Conservation (phyloP, 1,284 basidiomycete genomes). For the Leucoagaricus sp. region DNA sequence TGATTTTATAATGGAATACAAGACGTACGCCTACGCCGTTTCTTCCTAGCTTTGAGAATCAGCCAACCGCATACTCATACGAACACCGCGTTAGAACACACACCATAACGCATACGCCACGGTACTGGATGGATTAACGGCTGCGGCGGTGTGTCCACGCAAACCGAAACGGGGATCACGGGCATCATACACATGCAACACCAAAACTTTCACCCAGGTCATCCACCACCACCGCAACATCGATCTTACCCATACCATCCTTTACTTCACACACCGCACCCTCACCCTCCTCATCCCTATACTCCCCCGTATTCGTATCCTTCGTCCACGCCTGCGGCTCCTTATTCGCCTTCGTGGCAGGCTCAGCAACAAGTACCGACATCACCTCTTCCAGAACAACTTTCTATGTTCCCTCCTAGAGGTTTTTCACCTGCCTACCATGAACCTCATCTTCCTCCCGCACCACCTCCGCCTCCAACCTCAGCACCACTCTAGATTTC, state of each 20-base stretch:
- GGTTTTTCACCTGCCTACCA: slow-evolving; percentile 23
- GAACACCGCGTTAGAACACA: slow-evolving; percentile 13
- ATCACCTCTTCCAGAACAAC: slow-evolving; percentile 40
- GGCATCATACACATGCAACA: slow-evolving; percentile 13
- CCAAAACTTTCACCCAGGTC: slow-evolving; percentile 16
- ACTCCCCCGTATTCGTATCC: slow-evolving; percentile 28
- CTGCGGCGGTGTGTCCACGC: slow-evolving; percentile 21
- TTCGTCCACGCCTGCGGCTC: slow-evolving; percentile 26
- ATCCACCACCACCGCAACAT: slow-evolving; percentile 11
- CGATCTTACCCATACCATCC: slow-evolving; percentile 18
- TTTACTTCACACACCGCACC: slow-evolving; percentile 16
- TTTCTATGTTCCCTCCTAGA: slow-evolving; percentile 34
- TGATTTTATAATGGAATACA: too few relatives aligned
- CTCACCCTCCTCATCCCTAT: slow-evolving; percentile 23
- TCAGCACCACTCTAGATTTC: slow-evolving; percentile 13
- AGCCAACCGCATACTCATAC: slow-evolving; percentile 28
- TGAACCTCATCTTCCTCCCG: slow-evolving; percentile 18
- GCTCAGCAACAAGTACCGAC: slow-evolving; percentile 31
- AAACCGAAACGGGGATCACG: slow-evolving; percentile 16
- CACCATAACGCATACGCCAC: slow-evolving; percentile 22
- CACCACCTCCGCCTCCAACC: slow-evolving; percentile 7
- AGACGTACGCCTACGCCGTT: too few relatives aligned
- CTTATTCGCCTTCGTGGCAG: slow-evolving; percentile 38
- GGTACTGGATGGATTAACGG: slow-evolving; percentile 25
- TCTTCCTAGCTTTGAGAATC: too few relatives aligned